phyloP scores from a whole-genome alignment of 2,329 filamentous ascomycete genomes.

The Xylariaceae sp. region DNA sequence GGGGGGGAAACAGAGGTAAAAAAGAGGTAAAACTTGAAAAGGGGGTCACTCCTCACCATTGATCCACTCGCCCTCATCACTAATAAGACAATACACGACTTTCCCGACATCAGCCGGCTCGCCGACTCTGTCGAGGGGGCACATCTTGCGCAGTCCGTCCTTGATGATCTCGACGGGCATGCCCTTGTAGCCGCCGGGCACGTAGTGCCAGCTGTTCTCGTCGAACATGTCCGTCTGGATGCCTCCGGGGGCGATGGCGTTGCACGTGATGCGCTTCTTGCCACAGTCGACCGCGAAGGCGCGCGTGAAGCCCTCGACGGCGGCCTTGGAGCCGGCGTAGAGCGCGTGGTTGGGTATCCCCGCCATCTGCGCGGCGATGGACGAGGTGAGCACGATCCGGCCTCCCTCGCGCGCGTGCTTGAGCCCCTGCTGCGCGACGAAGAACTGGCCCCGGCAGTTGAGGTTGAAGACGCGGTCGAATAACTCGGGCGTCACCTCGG shows the following conservation, averaged over 20 bases:
- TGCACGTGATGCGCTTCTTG: constrained; percentile 62
- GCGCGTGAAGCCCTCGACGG: constrained; percentile 67
- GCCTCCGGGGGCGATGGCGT: constrained; percentile 66
- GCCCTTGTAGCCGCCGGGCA: constrained; percentile 48
- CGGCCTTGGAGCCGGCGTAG: constrained; percentile 68
- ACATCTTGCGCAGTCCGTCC: constrained; percentile 48
- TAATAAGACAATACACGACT: constrained; percentile 50
- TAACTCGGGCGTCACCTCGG: constrained; percentile 64
- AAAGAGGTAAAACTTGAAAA: no score
- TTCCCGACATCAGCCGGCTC: constrained; percentile 54
- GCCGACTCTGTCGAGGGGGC: constrained; percentile 55
- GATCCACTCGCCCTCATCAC: constrained; percentile 58
- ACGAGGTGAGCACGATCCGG: constrained; percentile 66
- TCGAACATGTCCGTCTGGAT: constrained; percentile 76
- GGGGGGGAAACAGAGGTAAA: no score
- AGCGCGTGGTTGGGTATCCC: constrained; percentile 65
- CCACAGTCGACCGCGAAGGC: constrained; percentile 68
- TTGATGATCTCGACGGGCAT: constrained; percentile 50
- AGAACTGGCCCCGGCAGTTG: constrained; percentile 69
- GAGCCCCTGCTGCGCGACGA: constrained; percentile 70
- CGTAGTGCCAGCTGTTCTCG: constrained; percentile 62
- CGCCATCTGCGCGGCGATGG: constrained; percentile 60
- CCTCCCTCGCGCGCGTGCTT: constrained; percentile 65
- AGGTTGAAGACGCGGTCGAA: constrained; percentile 68
- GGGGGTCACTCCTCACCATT: no score